Percentiles rank a stretch among this genome's conserved stretches.
phyloP scores from a whole-genome alignment of 2,329 filamentous ascomycete species.

The Fusarium sp. region DNA sequence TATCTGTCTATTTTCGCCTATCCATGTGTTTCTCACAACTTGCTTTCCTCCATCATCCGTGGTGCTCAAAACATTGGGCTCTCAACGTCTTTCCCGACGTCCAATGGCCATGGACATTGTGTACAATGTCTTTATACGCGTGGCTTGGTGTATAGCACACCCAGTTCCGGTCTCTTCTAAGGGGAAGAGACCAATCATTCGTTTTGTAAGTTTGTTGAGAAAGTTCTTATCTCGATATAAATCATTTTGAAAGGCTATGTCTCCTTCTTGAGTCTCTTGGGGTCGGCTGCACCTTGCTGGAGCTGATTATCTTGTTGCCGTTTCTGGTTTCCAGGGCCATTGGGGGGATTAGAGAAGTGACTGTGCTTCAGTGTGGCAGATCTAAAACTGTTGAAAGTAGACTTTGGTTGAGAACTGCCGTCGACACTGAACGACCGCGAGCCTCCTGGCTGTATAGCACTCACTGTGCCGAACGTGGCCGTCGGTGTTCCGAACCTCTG shows the following conservation, averaged over 20 bases:
- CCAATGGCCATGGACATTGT: background rate
- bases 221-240: background rate
- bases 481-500: background rate
- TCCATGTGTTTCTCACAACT: background rate
- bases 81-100: background rate
- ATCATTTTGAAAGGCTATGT: background rate
- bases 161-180: background rate
- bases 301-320: background rate
- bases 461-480: background rate
- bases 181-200: background rate
- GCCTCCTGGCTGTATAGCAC: background rate
- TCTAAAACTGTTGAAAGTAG: background rate
- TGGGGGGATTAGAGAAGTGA: too few relatives aligned
- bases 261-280: background rate
- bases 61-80: background rate
- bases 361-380: background rate
- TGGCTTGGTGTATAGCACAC: background rate
- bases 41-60: background rate
- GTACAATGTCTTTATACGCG: background rate
- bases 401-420: background rate
- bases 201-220: background rate
- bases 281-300: background rate
- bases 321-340: background rate
- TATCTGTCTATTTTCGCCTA: background rate
- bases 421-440: background rate